These are phyloP conservation scores for Scytalidium sp. DNA, from an alignment of 2,329 filamentous ascomycete genomes.

Conservation along the genomic window DNA sequence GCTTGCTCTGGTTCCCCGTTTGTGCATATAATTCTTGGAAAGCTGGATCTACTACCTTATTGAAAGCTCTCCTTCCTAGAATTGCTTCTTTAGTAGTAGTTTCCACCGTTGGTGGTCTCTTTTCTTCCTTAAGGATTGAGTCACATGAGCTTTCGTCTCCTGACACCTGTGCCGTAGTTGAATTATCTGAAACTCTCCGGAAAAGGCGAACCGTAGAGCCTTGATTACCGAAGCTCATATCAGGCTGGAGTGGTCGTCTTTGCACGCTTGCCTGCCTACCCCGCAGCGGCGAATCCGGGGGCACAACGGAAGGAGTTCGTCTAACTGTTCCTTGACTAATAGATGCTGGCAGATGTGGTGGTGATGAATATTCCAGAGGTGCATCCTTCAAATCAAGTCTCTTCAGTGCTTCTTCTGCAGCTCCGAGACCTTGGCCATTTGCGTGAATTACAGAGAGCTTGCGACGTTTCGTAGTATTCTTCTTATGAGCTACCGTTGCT, in stretches of 20 bases:
- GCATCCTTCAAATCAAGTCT: constrained; percentile 60
- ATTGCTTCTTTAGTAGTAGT: constrained; percentile 75
- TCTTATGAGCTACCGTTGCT: constrained; percentile 53
- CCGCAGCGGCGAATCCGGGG: constrained; percentile 26
- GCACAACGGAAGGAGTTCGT: constrained; percentile 33
- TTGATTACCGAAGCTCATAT: constrained; percentile 91
- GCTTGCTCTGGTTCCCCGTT: constrained; percentile 65
- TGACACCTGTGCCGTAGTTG: constrained; percentile 24
- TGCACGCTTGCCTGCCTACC: constrained; percentile 22
- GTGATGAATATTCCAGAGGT: constrained; percentile 54
- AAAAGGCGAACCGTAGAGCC: constrained; percentile 91
- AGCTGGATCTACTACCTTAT: constrained; percentile 75
- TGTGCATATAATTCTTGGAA: constrained; percentile 87
- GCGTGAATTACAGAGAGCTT: constrained; percentile 56
- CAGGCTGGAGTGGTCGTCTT: constrained; percentile 79
- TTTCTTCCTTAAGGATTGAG: constrained; percentile 51
- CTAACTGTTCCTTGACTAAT: constrained; percentile 57
- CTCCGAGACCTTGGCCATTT: constrained; percentile 28
- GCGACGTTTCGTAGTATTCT: constrained; percentile 50
- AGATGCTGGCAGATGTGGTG: constrained; percentile 49
- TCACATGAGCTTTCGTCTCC: constrained; percentile 15
- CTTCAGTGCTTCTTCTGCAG: constrained; percentile 56
- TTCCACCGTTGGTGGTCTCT: constrained; percentile 55
- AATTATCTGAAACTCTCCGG: constrained; percentile 76
- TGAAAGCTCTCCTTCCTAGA: constrained; percentile 77